phyloP scores from a whole-genome alignment of 345 rosid species.

The Psidium guajava region DNA sequence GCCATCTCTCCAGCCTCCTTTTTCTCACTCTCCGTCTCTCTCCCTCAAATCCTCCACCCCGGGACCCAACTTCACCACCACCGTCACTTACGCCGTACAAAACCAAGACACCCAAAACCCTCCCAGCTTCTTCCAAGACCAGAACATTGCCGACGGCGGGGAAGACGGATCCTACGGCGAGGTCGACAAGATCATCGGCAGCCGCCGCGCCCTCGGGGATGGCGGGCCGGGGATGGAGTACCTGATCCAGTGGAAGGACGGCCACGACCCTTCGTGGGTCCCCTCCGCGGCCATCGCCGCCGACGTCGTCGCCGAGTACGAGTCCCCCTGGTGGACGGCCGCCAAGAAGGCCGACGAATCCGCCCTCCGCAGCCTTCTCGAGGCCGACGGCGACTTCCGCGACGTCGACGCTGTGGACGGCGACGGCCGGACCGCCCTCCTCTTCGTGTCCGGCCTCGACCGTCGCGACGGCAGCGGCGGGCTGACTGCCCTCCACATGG shows the following conservation, averaged over 20 bases:
- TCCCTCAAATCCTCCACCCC: neutral
- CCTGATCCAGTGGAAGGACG: conserved; percentile 85
- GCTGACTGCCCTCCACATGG: conserved; percentile 83
- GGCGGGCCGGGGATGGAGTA: conserved; percentile 60
- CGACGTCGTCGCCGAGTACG: conserved; percentile 83
- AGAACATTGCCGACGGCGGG: neutral
- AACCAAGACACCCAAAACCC: conserved; percentile 26
- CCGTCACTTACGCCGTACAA: conserved; percentile 26
- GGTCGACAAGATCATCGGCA: conserved; percentile 69
- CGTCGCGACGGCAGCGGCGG: conserved; percentile 63
- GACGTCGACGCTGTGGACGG: conserved; percentile 68
- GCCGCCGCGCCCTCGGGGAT: conserved; percentile 29
- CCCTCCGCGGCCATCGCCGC: conserved; percentile 57
- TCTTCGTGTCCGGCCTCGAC: conserved; percentile 73
- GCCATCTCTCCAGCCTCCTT: conserved; percentile 5
- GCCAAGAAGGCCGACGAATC: conserved; percentile 77
- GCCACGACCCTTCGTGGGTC: conserved; percentile 80
- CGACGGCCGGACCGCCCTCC: conserved; percentile 79
- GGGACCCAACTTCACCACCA: conserved; percentile 3
- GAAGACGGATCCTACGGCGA: conserved; percentile 67
- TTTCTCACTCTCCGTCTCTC: conserved; percentile 5
- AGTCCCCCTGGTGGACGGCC: conserved; percentile 90
- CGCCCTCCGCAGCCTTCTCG: conserved; percentile 35
- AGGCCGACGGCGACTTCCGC: conserved; percentile 32
- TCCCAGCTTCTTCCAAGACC: conserved; percentile 4